phyloP scores from a whole-genome alignment of 1,284 basidiomycete species.

The Boletus hoseneyae region DNA sequence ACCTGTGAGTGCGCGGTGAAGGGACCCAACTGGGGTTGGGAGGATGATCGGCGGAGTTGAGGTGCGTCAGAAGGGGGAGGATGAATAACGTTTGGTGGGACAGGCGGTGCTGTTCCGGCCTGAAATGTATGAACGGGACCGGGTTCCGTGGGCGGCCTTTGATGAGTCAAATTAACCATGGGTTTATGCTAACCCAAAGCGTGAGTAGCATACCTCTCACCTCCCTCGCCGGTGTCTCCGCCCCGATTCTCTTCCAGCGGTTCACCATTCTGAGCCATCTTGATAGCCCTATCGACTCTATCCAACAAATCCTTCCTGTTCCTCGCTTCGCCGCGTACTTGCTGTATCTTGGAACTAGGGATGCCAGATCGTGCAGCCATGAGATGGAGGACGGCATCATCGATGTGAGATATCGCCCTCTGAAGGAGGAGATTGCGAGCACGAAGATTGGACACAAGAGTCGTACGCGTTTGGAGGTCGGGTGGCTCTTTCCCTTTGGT shows the following conservation, averaged over 20 bases:
- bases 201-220: constrained; percentile 16
- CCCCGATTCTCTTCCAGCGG: constrained; percentile 12
- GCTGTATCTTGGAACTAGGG: constrained; percentile 31
- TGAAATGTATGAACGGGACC: constrained; percentile 4
- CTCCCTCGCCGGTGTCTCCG: background rate
- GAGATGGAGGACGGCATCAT: constrained; percentile 32
- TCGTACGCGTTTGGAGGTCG: constrained; percentile 22
- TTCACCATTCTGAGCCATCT: constrained; percentile 27
- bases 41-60: constrained; percentile 32
- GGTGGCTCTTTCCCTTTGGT: constrained; percentile 10
- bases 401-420: constrained; percentile 32
- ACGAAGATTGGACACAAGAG: constrained; percentile 30
- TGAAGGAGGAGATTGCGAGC: constrained; percentile 34
- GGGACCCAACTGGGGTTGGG: constrained; percentile 31
- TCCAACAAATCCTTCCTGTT: constrained; percentile 33
- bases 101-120: constrained; percentile 2
- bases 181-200: constrained; percentile 6
- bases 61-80: constrained; percentile 7
- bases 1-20: constrained; percentile 15
- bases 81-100: background rate
- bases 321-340: constrained; percentile 32
- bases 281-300: constrained; percentile 30
- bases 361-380: constrained; percentile 34
- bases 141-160: constrained; percentile 16
- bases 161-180: constrained; percentile 8